Base-by-base conservation (phyloP, 345 rosid genomes). In the Lumnitzera littorea region DNA sequence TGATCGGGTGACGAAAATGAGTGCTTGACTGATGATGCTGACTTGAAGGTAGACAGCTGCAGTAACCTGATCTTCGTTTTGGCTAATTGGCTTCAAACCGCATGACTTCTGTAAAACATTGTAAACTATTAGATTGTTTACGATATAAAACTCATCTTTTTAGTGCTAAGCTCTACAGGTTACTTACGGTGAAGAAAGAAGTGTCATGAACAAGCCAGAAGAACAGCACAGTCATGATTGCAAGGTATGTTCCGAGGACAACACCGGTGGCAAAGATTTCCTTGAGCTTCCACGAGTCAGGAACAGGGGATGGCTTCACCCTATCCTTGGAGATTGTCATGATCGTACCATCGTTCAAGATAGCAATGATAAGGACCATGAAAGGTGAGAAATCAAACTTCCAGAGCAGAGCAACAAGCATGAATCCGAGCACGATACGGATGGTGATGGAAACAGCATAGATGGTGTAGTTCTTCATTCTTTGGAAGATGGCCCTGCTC, bases 401-500 rank as follows among this genome's bases (percentile, higher is more conserved):
- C 96, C 92, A 88, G 50, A 82, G 76, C 47, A 88, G 79, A 63
- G 91, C 89, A 27, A 88, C 65, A 15, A 88, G 84, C 75, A 88
- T 62, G 78, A 88, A 88, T 25, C 96, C 96, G 23, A 88, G 50
- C 69, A 88, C 92, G 50, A 88, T 82, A 69, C 96, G 89, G 47
- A 85, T 88, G 29, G 96, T 88, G 69, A 88, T 88, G 53, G 96
- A 88, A 53, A 88, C 92, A 0, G 92, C 96, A 51, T 88, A 85
- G 57, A 88, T 88, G 55, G 92, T 88, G 88, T 88, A 88, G 81
- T 88, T 88, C 78, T 88, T 88, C 96, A 88, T 88, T 72, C 92
- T 85, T 61, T 88, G 96, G 77, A 88, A 88, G 71, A 88, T 85
- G 48, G 86, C 89, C 56, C 96, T 74, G 78, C 96, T 88, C 3